phyloP scores from a whole-genome alignment of 2,329 filamentous ascomycete genomes.

The Apiospora aurea region DNA sequence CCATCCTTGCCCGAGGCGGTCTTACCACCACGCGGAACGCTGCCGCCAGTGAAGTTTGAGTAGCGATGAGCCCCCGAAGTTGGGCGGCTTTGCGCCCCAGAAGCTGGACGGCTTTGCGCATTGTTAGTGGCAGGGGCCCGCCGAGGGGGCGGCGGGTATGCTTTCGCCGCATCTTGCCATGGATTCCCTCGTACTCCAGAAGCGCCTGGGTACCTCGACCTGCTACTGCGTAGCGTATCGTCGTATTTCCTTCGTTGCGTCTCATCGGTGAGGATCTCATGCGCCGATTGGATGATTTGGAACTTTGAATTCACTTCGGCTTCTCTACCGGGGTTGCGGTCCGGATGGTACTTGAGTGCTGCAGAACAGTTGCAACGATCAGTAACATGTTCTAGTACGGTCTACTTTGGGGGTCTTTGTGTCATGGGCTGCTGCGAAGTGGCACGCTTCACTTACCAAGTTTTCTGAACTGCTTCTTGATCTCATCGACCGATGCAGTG shows the following conservation, averaged over 20 bases:
- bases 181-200: conserved; percentile 66
- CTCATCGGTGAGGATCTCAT: conserved; percentile 72
- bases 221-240: conserved; percentile 48
- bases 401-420: not conserved
- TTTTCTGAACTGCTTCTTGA: conserved; percentile 87
- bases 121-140: conserved; percentile 35
- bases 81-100: conserved; percentile 47
- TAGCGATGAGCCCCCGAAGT: conserved; percentile 55
- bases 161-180: conserved; percentile 57
- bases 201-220: conserved; percentile 51
- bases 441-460: conserved; percentile 62
- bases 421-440: not conserved
- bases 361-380: conserved; percentile 36
- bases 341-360: conserved; percentile 88
- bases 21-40: conserved; percentile 33
- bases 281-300: conserved; percentile 84
- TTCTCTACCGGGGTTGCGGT: conserved; percentile 86
- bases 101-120: conserved; percentile 35
- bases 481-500: conserved; percentile 73
- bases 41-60: conserved; percentile 35
- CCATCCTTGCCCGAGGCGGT: conserved; percentile 36
- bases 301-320: conserved; percentile 82
- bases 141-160: conserved; percentile 59
- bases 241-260: conserved; percentile 61
- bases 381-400: conserved; percentile 24